Base-by-base conservation (phyloP, 768 basidiomycete species). In the Boletus reticuloceps region DNA sequence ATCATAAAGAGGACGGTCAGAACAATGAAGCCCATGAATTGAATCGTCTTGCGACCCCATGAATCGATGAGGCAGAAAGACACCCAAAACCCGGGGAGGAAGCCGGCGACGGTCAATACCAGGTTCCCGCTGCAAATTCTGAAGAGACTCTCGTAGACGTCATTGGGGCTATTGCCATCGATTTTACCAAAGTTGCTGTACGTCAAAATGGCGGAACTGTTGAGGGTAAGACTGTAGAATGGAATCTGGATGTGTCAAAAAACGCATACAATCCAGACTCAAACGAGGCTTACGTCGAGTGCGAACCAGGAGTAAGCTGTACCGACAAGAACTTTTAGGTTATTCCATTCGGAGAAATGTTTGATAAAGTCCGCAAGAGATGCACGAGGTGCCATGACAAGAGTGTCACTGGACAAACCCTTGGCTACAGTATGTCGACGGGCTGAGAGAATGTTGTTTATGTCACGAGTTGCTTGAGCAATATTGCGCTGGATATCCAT, bases 401-500 rank as follows among this genome's bases (percentile, higher is more conserved):
- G 40, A 80, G 78, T 65, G 85, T 78, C 32, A 57, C 61, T 4
- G 83, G 69, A 29, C 7, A 16, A 6, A n/a, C 79, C 76, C 58
- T 84, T 80, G 12, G 84, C 80, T 32, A 70, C 71, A 32, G 71
- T 65, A 64, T 64, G 74, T 13, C 63, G 72, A 20, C 78, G 75
- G 20, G 71, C 75, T 19, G 77, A 73, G 41, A 93, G 63, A 55
- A 89, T 84, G 25, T 76, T 76, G 50, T 82, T 77, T 58, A 93
- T 89, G 61, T 94, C 91, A 47, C 78, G 72, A 3, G 81, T 61
- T 10, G 91, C 93, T 65, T 85, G 88, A 54, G 79, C 74, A 50
- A 94, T 76, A 66, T 94, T 92, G 41, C 75, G 77, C 69, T 91
- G 88, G 58, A 95, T 82, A 76, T 94, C 92, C 88, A 94, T 91